These are phyloP conservation scores for Pyronema omphalodes DNA, from an alignment of 495 filamentous ascomycete species.

Conservation along the genomic window DNA sequence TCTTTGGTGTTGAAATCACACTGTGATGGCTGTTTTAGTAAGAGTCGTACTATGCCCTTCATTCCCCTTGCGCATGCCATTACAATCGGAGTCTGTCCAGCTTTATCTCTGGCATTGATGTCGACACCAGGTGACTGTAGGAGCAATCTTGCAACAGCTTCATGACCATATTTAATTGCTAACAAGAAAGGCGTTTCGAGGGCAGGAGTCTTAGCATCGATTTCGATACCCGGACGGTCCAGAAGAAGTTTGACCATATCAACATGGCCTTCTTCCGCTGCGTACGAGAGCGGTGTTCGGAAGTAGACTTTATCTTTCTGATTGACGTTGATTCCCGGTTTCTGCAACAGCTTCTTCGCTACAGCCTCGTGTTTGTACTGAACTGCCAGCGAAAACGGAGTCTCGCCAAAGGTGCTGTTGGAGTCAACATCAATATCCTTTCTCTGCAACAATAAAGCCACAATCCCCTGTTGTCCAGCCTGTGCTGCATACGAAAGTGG, in stretches of 20 bases:
- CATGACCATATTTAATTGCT: neutral
- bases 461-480: neutral
- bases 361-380: neutral
- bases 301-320: neutral
- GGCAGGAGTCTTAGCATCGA: neutral
- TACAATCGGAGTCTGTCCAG: neutral
- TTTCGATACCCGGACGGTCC: neutral
- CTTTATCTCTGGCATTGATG: neutral
- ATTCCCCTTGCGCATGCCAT: neutral
- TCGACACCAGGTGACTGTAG: neutral
- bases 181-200: neutral
- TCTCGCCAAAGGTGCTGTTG: neutral
- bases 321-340: neutral
- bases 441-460: neutral
- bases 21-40: neutral
- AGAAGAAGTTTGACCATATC: neutral
- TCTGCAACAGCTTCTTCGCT: neutral
- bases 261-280: constrained; percentile 3
- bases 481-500: constrained; percentile 1
- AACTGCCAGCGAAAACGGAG: neutral
- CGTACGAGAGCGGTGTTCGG: constrained; percentile 1
- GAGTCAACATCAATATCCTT: neutral
- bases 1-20: neutral
- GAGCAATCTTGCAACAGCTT: neutral
- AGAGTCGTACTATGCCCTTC: neutral